Evolutionary conservation across 2,329 filamentous ascomycete species (phyloP).

Genomic region (Verticillium nonalfalfae): DNA sequence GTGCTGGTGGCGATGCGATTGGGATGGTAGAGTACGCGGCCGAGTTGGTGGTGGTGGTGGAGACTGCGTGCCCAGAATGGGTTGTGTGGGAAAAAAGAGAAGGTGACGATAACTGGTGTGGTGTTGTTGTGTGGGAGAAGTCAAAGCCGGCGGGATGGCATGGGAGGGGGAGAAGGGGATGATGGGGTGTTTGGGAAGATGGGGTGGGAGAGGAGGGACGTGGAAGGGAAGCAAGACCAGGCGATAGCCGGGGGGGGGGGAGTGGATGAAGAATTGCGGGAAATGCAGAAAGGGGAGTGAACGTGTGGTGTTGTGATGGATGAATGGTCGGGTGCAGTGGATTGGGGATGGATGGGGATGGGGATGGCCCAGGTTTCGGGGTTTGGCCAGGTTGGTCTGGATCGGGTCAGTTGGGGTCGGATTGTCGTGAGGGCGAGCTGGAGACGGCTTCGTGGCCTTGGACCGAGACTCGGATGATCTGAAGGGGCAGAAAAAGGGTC

Average conservation of each 20-base stretch:
- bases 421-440: too few relatives aligned
- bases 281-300: slow-evolving; percentile 4
- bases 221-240: not conserved
- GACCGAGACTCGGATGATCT: too few relatives aligned
- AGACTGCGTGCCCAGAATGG: not conserved
- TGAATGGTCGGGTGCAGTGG: not conserved
- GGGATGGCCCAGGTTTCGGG: not conserved
- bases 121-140: not conserved
- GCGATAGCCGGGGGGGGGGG: not conserved
- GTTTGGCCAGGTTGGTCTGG: not conserved
- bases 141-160: not conserved
- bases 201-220: not conserved
- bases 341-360: not conserved
- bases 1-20: not conserved
- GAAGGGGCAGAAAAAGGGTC: too few relatives aligned
- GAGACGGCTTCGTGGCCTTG: too few relatives aligned
- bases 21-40: not conserved
- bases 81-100: too few relatives aligned
- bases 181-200: not conserved
- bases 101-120: not conserved
- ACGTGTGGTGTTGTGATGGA: slow-evolving; percentile 1
- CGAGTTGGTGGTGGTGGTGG: not conserved
- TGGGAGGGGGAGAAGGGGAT: not conserved
- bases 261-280: not conserved
- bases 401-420: not conserved